Evolutionary conservation across 768 basidiomycete genomes (phyloP).

Genomic region (Amanita subjunquillea): DNA sequence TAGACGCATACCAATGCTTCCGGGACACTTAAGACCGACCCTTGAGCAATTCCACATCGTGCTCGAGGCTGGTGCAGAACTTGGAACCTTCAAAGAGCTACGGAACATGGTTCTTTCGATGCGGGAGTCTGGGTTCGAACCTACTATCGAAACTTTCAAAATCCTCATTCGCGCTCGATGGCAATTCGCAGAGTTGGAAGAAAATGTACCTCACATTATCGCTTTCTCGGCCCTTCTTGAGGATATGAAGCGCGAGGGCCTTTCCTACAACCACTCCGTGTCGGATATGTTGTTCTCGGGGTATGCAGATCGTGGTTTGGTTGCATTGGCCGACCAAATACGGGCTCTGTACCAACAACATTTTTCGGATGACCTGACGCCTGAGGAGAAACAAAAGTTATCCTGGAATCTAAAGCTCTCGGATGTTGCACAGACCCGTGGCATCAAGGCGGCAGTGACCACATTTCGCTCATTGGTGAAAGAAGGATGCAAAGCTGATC

Average conservation of each 20-base stretch:
- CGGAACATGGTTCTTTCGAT: conserved; percentile 25
- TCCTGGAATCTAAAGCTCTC: conserved; percentile 10
- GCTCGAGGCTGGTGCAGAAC: conserved; percentile 27
- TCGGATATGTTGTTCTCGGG: conserved; percentile 28
- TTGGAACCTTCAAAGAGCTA: conserved; percentile 21
- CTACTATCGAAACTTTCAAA: conserved; percentile 35
- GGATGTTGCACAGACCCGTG: neutral
- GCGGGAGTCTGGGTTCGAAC: conserved; percentile 28
- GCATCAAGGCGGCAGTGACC: conserved; percentile 17
- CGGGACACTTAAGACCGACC: conserved; percentile 34
- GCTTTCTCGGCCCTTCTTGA: conserved; percentile 32
- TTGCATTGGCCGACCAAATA: conserved; percentile 26
- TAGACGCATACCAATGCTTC: conserved; percentile 37
- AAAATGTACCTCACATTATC: conserved; percentile 18
- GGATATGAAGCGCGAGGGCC: conserved; percentile 32
- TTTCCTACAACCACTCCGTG: conserved; percentile 33
- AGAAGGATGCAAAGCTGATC: conserved; percentile 20
- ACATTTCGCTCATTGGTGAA: conserved; percentile 21
- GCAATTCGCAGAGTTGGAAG: conserved; percentile 18
- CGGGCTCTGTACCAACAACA: conserved; percentile 23
- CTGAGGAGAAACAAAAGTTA: conserved; percentile 9
- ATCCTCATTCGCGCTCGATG: conserved; percentile 37
- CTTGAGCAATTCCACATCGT: conserved; percentile 46
- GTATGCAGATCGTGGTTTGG: conserved; percentile 29
- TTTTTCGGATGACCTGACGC: conserved; percentile 12